Evolutionary conservation across 352 stramenopile genomes (phyloP).

Genomic region (Globisporangium rhizosaccharum): DNA sequence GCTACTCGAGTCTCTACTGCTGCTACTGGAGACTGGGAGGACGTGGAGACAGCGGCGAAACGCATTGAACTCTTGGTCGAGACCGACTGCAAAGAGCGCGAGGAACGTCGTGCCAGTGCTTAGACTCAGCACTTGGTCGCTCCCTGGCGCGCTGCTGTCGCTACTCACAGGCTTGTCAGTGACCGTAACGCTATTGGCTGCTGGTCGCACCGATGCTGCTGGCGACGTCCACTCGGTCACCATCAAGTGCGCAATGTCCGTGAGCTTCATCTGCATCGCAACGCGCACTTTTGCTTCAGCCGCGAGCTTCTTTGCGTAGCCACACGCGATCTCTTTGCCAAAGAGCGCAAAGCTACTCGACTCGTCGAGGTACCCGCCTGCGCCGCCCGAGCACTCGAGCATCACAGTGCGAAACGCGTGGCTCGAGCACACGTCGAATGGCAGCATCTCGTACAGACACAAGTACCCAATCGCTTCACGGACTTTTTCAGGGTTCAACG

Average conservation of each 20-base stretch:
- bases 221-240: conserved; percentile 38
- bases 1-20: conserved; percentile 7
- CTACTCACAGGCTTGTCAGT: too few relatives aligned
- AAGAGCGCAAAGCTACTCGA: conserved; percentile 35
- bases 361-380: conserved; percentile 28
- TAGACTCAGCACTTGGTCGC: too few relatives aligned
- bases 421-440: conserved; percentile 62
- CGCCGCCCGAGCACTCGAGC: conserved; percentile 41
- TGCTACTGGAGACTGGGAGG: conserved; percentile 14
- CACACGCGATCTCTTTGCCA: conserved; percentile 35
- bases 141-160: too few relatives aligned
- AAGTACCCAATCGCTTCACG: conserved; percentile 53
- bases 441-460: conserved; percentile 63
- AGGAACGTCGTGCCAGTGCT: conserved; percentile 18
- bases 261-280: conserved; percentile 48
- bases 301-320: conserved; percentile 51
- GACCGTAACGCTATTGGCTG: neutral
- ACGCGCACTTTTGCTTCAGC: conserved; percentile 41
- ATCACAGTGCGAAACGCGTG: conserved; percentile 53
- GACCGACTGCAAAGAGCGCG: conserved; percentile 47
- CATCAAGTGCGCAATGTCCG: conserved; percentile 55
- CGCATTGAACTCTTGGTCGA: conserved; percentile 64
- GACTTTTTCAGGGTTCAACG: conserved; percentile 49
- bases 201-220: neutral
- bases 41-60: conserved; percentile 62